A percentile compares a stretch with the other conserved stretches of the same genome.
phyloP scores from a whole-genome alignment of 2,329 filamentous ascomycete genomes.

The Cercospora zeina region DNA sequence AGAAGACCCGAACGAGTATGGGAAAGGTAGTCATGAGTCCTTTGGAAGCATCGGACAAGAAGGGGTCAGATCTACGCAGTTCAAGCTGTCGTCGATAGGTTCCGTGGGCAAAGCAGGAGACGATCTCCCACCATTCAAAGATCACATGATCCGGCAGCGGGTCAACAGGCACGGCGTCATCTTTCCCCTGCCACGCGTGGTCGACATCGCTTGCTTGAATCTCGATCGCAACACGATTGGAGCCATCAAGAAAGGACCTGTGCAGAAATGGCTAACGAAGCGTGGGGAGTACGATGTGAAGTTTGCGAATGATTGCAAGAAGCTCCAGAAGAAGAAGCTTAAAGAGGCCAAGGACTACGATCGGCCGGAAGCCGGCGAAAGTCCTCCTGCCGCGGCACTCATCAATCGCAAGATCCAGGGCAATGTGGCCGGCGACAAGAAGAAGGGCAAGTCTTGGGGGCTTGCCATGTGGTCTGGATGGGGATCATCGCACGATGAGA shows the following conservation, averaged over 20 bases:
- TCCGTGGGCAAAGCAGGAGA: slow-evolving; percentile 85
- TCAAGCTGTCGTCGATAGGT: slow-evolving; percentile 28
- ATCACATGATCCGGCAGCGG: slow-evolving; percentile 89
- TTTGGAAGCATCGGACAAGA: slow-evolving; percentile 30
- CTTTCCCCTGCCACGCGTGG: slow-evolving; percentile 63
- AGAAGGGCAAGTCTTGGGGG: slow-evolving; percentile 59
- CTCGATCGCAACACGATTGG: slow-evolving; percentile 68
- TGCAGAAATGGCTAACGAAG: slow-evolving; percentile 78
- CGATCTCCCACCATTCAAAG: slow-evolving; percentile 72
- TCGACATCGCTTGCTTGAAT: slow-evolving; percentile 66
- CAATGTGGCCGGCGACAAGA: slow-evolving; percentile 36
- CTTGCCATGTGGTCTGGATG: slow-evolving; percentile 82
- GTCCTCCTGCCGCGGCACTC: slow-evolving; percentile 79
- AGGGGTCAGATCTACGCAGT: slow-evolving; percentile 31
- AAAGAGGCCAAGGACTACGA: slow-evolving; percentile 71
- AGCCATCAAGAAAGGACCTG: slow-evolving; percentile 74
- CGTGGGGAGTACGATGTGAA: slow-evolving; percentile 71
- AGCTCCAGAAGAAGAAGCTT: slow-evolving; percentile 70
- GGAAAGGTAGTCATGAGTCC: slow-evolving; percentile 22
- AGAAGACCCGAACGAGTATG: slow-evolving; percentile 34
- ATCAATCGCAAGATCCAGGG: slow-evolving; percentile 47
- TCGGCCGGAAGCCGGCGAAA: slow-evolving; percentile 68
- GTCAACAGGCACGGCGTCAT: slow-evolving; percentile 77
- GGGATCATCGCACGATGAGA: slow-evolving; percentile 86
- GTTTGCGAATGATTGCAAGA: slow-evolving; percentile 68